Base-by-base conservation (phyloP, 2,329 filamentous ascomycete species). In the Talaromyces sp. region DNA sequence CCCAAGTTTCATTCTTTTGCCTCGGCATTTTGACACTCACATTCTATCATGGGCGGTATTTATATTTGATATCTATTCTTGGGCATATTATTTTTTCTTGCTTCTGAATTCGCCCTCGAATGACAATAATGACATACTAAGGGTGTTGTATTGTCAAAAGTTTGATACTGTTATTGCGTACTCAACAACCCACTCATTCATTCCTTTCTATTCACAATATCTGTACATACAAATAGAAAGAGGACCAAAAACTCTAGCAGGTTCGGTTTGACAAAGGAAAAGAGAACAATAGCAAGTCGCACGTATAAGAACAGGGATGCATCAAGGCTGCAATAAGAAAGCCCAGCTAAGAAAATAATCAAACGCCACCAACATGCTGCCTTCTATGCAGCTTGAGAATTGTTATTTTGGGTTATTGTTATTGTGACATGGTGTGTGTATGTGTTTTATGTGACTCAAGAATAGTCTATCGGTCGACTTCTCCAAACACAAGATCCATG, bases 401-500 rank as follows among this genome's bases (percentile, higher is more conserved):
- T 50, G 19, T 58, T 58, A 58, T 27, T 51, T 53, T 61, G 10
- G 43, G 52, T 53, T 29, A 29, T 21, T 43, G 50, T 49, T 58
- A 58, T 61, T 61, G 52, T 58, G 60, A 59, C 46, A 43, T 57
- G 59, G 32, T 46, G 17, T 58, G 53, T 53, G 27, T 43, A 26
- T 60, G 46, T 56, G 58, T 58, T 51, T 27, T 41, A 14, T n/a
- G 38, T n/a, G n/a, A 29, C 31, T 13, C 46, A 57, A 32, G n/a
- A 19, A 32, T 50, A 41, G 60, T 38, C 72, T 78, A 84, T 71
- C 82, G 72, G 71, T 84, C 82, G 62, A 84, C 81, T 70, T 84
- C 82, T 86, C 91, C 91, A 76, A 95, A 93, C 82, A 93, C 90
- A 74, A 95, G 78, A 85, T 92, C 89, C 89, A 93, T 92, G 57